These are phyloP conservation scores for Cercospora berteroae DNA, from an alignment of 2,329 filamentous ascomycete species.

Conservation along the genomic window DNA sequence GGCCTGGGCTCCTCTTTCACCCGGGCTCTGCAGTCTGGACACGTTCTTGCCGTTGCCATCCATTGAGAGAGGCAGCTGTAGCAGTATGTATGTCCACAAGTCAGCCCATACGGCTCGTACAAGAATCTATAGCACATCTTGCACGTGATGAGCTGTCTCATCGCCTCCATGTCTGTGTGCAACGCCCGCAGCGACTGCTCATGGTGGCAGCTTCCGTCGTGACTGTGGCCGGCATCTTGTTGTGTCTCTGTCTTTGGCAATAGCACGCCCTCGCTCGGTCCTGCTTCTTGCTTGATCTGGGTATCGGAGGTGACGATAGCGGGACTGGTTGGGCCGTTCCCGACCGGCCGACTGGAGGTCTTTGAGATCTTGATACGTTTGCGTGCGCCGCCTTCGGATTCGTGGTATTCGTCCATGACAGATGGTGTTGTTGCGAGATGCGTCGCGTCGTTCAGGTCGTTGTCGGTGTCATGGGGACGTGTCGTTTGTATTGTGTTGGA, in stretches of 20 bases:
- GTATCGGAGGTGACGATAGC: constrained; percentile 12
- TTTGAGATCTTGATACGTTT: constrained; percentile 29
- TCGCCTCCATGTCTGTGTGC: constrained; percentile 56
- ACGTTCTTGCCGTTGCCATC: constrained; percentile 63
- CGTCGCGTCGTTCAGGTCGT: not conserved
- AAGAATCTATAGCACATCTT: constrained; percentile 67
- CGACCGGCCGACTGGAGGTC: constrained; percentile 18
- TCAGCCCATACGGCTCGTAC: constrained; percentile 67
- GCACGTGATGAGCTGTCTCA: constrained; percentile 62
- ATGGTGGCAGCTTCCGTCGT: constrained; percentile 24
- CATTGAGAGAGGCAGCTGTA: constrained; percentile 53
- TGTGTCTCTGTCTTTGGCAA: not conserved
- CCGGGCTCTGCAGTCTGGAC: constrained; percentile 63
- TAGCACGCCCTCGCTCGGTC: constrained; percentile 4
- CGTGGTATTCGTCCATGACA: constrained; percentile 18
- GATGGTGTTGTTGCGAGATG: constrained; percentile 10
- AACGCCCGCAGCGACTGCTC: constrained; percentile 30
- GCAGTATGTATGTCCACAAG: constrained; percentile 70
- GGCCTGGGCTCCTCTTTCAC: constrained; percentile 61
- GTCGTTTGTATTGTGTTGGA: constrained; percentile 1
- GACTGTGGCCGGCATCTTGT: not conserved
- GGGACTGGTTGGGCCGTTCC: constrained; percentile 13
- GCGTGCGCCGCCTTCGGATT: constrained; percentile 25
- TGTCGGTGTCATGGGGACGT: not conserved
- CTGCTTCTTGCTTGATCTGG: constrained; percentile 11